These are phyloP conservation scores for Rhodotorula sp. DNA, from an alignment of 1,284 basidiomycete species.

Conservation along the genomic window DNA sequence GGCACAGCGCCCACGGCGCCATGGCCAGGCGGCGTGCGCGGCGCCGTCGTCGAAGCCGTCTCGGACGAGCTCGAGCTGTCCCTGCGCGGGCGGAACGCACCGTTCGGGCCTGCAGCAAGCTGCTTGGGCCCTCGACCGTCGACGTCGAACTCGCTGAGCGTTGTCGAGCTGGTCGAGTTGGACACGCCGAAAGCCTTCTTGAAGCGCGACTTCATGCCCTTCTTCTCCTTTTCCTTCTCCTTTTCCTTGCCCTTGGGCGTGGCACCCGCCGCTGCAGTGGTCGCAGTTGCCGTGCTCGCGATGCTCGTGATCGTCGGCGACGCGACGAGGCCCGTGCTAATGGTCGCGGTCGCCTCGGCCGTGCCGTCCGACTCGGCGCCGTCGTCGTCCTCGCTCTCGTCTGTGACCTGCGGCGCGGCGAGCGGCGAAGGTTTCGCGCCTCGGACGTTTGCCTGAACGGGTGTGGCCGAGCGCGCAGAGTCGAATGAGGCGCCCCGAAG, in stretches of 20 bases:
- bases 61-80: constrained; percentile 19
- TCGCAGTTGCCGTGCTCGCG: not conserved
- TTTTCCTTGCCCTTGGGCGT: not conserved
- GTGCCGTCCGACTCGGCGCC: constrained; percentile 36
- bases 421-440: constrained; percentile 23
- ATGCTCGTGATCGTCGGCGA: constrained; percentile 2
- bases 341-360: constrained; percentile 28
- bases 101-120: not conserved
- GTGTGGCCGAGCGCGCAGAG: constrained; percentile 26
- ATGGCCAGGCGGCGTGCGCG: too few species aligned
- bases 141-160: constrained; percentile 18
- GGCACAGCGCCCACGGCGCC: not conserved
- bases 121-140: constrained; percentile 30
- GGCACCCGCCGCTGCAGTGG: not conserved
- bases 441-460: constrained; percentile 8
- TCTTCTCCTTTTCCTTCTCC: constrained; percentile 36
- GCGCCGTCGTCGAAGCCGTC: constrained; percentile 12
- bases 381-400: constrained; percentile 14
- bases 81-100: constrained; percentile 1
- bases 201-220: constrained; percentile 34
- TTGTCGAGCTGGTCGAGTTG: constrained; percentile 8
- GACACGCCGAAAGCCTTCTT: constrained; percentile 39
- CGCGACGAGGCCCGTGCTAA: constrained; percentile 1
- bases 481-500: constrained; percentile 21
- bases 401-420: constrained; percentile 3